Evolutionary conservation across 371 early-diverging fungal genomes (phyloP), one percentile per base, ranked within the genome.

Genomic region (Mortierella sp.): DNA sequence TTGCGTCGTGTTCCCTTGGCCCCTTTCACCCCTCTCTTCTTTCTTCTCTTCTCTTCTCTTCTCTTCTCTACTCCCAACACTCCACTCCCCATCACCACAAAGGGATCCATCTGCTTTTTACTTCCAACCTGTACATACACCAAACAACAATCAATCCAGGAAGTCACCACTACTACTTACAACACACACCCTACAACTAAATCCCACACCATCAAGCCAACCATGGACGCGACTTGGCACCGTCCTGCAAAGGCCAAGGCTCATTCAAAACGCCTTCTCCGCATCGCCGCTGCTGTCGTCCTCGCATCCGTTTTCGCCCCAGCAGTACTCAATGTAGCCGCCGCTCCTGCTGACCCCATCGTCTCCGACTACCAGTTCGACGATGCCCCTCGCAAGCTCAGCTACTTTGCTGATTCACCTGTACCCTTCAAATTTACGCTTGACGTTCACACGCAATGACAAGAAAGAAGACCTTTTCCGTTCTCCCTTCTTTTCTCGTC

Each of bases 61-160:
- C 44, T 70, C 42, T 38, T 5, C 42, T 48, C 42, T 34, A 10
- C 68, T 26, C n/a, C 72, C 14, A 24, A 1, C 8, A 26, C 60
- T 78, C 34, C 71, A 44, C 14, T 26, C 50, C 42, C 34, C 47
- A 71, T 65, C 71, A 48, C 24, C 31, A 21, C 55, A 42, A 52
- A 11, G 42, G 71, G 94, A 91, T 89, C 96, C 19, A 96, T 93
- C 44, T 93, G 96, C 84, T 96, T 96, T 93, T 38, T 93, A 96
- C 84, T 97, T 96, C 26, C 72, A 48, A 31, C 13, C 26, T 50
- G 34, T 34, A 73, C 50, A 47, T 34, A 75, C 11, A 10, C n/a
- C 31, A n/a, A 70, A 50, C 71, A 50, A 10, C 76, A 52, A 47
- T 16, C 76, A 52, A 47, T 16, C 34, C 38, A 50, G 28, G 45